Evolutionary conservation across 495 filamentous ascomycete genomes (phyloP), one percentile per base, ranked within the genome.

Genomic region (Penicillium pulvis): DNA sequence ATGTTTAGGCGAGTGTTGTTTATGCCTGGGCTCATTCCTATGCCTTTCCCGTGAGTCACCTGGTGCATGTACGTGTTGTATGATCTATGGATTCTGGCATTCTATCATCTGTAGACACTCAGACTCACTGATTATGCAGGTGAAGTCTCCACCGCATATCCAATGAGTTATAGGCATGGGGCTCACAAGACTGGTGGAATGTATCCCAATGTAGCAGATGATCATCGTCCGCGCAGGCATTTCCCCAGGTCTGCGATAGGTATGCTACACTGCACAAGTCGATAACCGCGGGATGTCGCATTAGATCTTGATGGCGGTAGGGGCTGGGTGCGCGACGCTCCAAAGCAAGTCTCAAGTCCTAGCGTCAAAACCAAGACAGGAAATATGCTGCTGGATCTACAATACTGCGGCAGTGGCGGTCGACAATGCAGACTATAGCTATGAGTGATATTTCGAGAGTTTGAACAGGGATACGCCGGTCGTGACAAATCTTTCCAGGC

Each of bases 151-250:
- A 44, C 51, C 17, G 44, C n/a, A 35, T 55, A 16, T 17, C 46
- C 46, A 61, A 58, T 51, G 17, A 42, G 42, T 11, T 46, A 28
- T 28, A 56, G n/a, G 35, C 8, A 54, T 50, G 35, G 54, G 50
- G 56, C 23, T 59, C 56, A 59, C 56, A 42, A 45, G 61, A 62
- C 60, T 56, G 46, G 41, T 53, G 56, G 52, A 55, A 52, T 56
- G 60, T 11, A 10, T 45, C 36, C 28, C 10, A n/a, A 31, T 51
- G 17, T 20, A 52, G 47, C 31, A 51, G 35, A 47, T 48, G 55
- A 56, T 56, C 45, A 14, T 19, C 49, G n/a, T 28, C 19, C 36
- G 9, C 14, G 14, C 17, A 52, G 50, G 20, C 17, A 28, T 44
- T 53, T 16, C 48, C 23, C n/a, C 10, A 30, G 17, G 43, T 47